A percentile compares a stretch with the other conserved stretches of the same genome.
Conservation (phyloP, 768 basidiomycete species). For the Tricholoma terreum region DNA sequence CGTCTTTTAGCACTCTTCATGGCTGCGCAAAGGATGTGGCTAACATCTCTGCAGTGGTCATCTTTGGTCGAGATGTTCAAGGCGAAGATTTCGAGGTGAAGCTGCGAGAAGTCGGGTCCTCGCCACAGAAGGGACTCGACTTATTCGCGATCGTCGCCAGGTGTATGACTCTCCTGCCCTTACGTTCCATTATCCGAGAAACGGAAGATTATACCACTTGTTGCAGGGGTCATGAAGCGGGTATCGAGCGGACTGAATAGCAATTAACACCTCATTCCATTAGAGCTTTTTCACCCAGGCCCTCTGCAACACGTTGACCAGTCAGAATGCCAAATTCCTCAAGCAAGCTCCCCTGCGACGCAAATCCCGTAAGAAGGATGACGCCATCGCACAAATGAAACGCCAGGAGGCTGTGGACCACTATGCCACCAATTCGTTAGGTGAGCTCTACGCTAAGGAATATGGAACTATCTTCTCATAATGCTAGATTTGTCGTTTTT, state of each 20-base stretch:
- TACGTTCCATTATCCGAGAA: conserved; percentile 82
- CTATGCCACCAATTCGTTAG: conserved; percentile 87
- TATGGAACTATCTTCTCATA: conserved; percentile 3
- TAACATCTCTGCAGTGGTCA: conserved; percentile 80
- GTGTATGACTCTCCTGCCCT: conserved; percentile 74
- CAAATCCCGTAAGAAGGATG: conserved; percentile 41
- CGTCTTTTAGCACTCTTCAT: conserved; percentile 63
- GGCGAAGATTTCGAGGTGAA: conserved; percentile 92
- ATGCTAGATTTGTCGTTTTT: conserved; percentile 76
- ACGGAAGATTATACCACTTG: conserved; percentile 81
- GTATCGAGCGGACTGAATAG: conserved; percentile 82
- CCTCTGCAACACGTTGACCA: conserved; percentile 86
- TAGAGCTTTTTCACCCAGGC: conserved; percentile 73
- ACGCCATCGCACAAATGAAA: conserved; percentile 77
- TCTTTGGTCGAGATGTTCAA: conserved; percentile 93
- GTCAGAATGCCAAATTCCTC: conserved; percentile 85
- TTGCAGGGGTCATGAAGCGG: conserved; percentile 85
- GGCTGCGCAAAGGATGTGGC: conserved; percentile 75
- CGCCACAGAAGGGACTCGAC: conserved; percentile 81
- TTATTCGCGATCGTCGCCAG: conserved; percentile 81
- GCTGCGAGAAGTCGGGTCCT: conserved; percentile 86
- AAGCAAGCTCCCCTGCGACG: conserved; percentile 48
- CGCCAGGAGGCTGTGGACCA: conserved; percentile 61
- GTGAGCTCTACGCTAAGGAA: conserved; percentile 31
- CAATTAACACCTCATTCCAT: conserved; percentile 67